Conservation (phyloP, 2,329 filamentous ascomycete species). For the Nannizziopsis barbatae region DNA sequence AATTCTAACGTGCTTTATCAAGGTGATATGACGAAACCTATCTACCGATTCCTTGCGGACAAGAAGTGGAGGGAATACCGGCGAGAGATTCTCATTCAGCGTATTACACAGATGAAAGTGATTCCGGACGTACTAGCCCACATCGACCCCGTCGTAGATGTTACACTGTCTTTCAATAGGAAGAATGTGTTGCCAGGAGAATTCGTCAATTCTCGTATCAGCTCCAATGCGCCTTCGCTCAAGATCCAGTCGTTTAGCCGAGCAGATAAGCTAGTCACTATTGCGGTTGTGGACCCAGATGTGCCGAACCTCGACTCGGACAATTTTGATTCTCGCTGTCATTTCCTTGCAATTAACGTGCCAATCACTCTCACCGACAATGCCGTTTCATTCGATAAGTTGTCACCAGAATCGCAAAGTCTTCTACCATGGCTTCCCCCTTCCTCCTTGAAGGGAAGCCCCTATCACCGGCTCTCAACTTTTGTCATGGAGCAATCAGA, state of each 20-base stretch:
- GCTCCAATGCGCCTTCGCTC: slow-evolving; percentile 62
- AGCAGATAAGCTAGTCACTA: slow-evolving; percentile 68
- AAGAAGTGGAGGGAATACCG: slow-evolving; percentile 79
- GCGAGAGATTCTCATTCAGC: slow-evolving; percentile 67
- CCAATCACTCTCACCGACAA: slow-evolving; percentile 50
- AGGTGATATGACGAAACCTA: slow-evolving; percentile 94
- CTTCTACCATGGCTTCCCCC: slow-evolving; percentile 73
- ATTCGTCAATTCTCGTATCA: slow-evolving; percentile 62
- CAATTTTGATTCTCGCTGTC: slow-evolving; percentile 67
- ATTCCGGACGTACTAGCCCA: slow-evolving; percentile 77
- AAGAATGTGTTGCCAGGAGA: slow-evolving; percentile 63
- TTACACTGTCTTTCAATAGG: slow-evolving; percentile 67
- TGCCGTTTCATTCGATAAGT: slow-evolving; percentile 53
- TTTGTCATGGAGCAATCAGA: slow-evolving; percentile 71
- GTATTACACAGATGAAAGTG: slow-evolving; percentile 74
- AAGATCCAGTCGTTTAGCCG: slow-evolving; percentile 75
- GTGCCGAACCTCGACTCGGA: slow-evolving; percentile 70
- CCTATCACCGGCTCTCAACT: slow-evolving; percentile 79
- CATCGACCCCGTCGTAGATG: slow-evolving; percentile 66
- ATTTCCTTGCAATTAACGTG: slow-evolving; percentile 72
- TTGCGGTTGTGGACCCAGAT: slow-evolving; percentile 81
- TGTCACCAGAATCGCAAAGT: slow-evolving; percentile 53
- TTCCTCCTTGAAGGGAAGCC: slow-evolving; percentile 76
- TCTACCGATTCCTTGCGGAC: slow-evolving; percentile 84
- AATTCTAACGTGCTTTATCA: slow-evolving; percentile 15